Evolutionary conservation across 2,329 filamentous ascomycete species (phyloP).

Genomic region (Colletotrichum filicis): DNA sequence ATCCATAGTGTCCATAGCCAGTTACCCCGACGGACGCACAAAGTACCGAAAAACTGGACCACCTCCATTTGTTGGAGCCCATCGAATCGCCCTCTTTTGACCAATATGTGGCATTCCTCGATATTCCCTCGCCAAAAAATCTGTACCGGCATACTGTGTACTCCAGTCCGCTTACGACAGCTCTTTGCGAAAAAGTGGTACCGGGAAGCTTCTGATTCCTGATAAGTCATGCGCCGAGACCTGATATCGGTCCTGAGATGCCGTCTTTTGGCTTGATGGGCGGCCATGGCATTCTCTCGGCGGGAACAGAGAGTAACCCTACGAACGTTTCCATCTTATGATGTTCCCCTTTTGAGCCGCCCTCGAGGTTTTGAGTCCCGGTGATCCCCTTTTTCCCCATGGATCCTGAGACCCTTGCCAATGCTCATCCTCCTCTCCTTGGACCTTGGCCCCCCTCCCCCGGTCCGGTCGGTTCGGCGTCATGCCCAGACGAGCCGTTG

Average conservation of each 20-base stretch:
- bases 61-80: not conserved
- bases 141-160: too few species aligned
- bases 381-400: not conserved
- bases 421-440: not conserved
- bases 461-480: not conserved
- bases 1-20: too few species aligned
- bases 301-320: not conserved
- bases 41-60: not conserved
- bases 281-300: constrained; percentile 20
- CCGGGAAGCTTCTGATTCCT: not conserved
- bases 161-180: constrained; percentile 25
- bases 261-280: constrained; percentile 1
- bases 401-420: not conserved
- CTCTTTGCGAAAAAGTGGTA: constrained; percentile 17
- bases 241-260: constrained; percentile 19
- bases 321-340: not conserved
- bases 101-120: not conserved
- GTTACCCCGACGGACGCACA: not conserved
- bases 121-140: not conserved
- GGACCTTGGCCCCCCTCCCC: too few species aligned
- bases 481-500: not conserved
- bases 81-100: not conserved
- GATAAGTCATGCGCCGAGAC: constrained; percentile 30
- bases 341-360: not conserved
- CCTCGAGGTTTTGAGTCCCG: not conserved